Percentiles rank a stretch among this genome's conserved stretches.
Evolutionary conservation across 331 rosid genomes (phyloP).

Genomic region (Pyrus hybrid): DNA sequence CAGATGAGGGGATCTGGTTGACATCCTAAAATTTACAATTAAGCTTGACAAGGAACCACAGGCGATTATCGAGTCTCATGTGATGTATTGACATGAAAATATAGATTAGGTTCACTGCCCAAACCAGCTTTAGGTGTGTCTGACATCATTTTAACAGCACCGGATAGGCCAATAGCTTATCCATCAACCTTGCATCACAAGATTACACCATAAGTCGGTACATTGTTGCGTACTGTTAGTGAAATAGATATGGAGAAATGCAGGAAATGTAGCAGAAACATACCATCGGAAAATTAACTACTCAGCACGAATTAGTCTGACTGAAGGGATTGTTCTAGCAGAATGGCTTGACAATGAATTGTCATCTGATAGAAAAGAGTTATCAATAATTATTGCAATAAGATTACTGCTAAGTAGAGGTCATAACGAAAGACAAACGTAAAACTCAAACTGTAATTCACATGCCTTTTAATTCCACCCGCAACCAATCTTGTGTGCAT

Average conservation of each 20-base stretch:
- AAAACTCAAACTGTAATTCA: background rate
- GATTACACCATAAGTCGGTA: constrained; percentile 4
- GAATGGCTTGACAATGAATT: constrained; percentile 34
- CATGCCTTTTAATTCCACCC: constrained; percentile 57
- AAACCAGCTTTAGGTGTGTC: constrained; percentile 10
- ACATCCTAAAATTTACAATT: constrained; percentile 27
- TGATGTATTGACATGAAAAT: constrained; percentile 7
- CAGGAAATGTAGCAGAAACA: background rate
- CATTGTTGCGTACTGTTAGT: background rate
- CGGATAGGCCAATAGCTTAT: constrained; percentile 8
- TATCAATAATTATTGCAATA: background rate
- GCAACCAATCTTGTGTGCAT: constrained; percentile 76
- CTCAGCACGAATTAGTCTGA: constrained; percentile 35
- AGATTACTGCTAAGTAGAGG: constrained; percentile 4
- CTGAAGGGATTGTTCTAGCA: background rate
- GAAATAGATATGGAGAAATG: background rate
- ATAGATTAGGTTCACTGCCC: constrained; percentile 4
- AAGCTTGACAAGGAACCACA: constrained; percentile 10
- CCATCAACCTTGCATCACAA: constrained; percentile 30
- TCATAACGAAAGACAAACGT: background rate
- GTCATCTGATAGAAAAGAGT: constrained; percentile 31
- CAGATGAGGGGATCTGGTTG: constrained; percentile 11
- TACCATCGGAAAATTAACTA: constrained; percentile 34
- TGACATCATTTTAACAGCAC: constrained; percentile 15
- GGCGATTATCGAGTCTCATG: background rate